These are phyloP conservation scores for Begonia loranthoides DNA, from an alignment of 306 rosid species.

Conservation along the genomic window DNA sequence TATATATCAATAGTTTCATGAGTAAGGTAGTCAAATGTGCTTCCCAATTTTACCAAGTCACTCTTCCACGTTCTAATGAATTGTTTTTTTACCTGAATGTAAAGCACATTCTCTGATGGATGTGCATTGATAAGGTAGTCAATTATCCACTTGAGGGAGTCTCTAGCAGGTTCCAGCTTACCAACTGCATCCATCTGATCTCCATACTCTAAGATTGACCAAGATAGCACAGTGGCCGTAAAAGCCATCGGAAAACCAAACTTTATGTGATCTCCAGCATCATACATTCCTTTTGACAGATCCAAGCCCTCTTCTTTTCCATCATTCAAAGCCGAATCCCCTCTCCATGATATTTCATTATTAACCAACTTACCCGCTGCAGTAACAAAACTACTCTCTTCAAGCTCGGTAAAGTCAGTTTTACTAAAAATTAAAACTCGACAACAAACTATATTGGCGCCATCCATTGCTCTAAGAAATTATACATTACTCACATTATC, in stretches of 20 bases:
- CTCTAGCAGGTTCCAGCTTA: slow-evolving; percentile 56
- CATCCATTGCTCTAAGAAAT: background rate
- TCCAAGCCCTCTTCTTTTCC: slow-evolving; percentile 56
- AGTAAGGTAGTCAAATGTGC: too few relatives aligned
- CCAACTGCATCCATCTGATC: slow-evolving; percentile 70
- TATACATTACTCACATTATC: too few relatives aligned
- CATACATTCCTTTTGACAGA: slow-evolving; percentile 86
- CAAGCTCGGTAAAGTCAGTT: too few relatives aligned
- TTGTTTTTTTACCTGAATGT: slow-evolving; percentile 51
- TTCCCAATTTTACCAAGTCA: too few relatives aligned
- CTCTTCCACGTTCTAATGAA: too few relatives aligned
- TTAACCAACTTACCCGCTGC: slow-evolving; percentile 69
- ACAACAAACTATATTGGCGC: background rate
- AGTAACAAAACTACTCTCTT: slow-evolving; percentile 10
- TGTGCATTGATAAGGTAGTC: slow-evolving; percentile 84
- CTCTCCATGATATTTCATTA: slow-evolving; percentile 79
- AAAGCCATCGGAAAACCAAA: slow-evolving; percentile 93
- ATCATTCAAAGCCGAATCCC: slow-evolving; percentile 74
- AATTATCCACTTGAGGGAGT: slow-evolving; percentile 82
- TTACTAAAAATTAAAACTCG: background rate
- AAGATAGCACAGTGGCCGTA: slow-evolving; percentile 81
- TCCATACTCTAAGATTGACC: slow-evolving; percentile 93
- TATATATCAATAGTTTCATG: too few relatives aligned
- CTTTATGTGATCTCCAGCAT: slow-evolving; percentile 93
- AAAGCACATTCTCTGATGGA: slow-evolving; percentile 63